Evolutionary conservation across 305 asterid species (phyloP), one percentile per base, ranked within the genome.

Genomic region (Coffea humblotiana): DNA sequence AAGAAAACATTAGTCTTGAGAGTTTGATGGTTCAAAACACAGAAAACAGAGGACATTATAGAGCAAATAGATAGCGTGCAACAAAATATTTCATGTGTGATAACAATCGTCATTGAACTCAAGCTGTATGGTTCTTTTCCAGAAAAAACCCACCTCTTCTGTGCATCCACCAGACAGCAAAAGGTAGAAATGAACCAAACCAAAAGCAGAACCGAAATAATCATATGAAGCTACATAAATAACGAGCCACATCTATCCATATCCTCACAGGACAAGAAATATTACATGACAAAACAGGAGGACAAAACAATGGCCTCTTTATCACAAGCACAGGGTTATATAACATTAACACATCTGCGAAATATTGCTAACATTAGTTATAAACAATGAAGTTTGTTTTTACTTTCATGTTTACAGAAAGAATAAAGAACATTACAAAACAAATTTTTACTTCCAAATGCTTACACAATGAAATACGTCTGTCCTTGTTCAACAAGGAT

Each of bases 1-100:
- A 77, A 74, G 78, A 71, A 35, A 77, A 82, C 76, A 83, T 15
- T 65, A 79, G 71, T 79, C 35, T 63, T 76, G 48, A 64, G 73
- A 43, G 56, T 49, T 71, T 43, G 68, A 23, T 71, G 8, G 14
- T 60, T 6, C 37, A 63, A 27, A 58, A 32, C 47, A 51, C 35
- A 2, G 21, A 5, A 40, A n/a, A 64, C 29, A 27, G 60, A 27
- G 27, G 48, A 40, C 37, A 68, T 1, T 4, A 48, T 14, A 74
- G 1, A 11, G 43, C 45, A 75, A 73, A 56, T n/a, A 43, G 25
- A 10, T 13, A 15, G 70, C 21, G 16, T 66, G 69, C 21, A 71
- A 49, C 56, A 19, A 21, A 43, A 15, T 19, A 21, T 7, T 43
- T 65, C 15, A 65, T 47, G 16, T 51, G 18, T 16, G 9, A n/a